Base-by-base conservation (phyloP, 495 filamentous ascomycete species). In the Amniculicola lignicola region DNA sequence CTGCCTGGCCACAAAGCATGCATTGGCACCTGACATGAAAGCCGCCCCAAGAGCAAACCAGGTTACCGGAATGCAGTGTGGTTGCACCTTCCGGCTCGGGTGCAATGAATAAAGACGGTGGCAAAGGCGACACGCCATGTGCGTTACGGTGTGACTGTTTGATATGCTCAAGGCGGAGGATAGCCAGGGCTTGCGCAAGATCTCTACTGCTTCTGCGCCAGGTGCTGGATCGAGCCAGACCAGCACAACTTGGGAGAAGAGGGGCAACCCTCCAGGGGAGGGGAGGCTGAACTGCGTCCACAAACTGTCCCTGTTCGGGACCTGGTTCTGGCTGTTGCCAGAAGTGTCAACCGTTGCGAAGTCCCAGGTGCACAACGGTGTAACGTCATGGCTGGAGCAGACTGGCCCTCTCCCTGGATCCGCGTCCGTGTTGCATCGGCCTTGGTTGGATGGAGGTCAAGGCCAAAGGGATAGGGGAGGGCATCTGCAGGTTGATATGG, bases 1-100 rank as follows among this genome's bases (percentile, higher is more conserved):
- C 46, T 11, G 21, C 12, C 16, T 21, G 27, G 15, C 11, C 23
- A 51, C 44, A 44, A 27, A 22, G 24, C 54, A 58, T 54, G 54
- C 50, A 53, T 40, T 57, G 39, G 47, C 59, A 56, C 59, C 45
- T 62, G 40, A 63, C 54, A 59, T 50, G n/a, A 54, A 59, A 49
- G 54, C 50, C 50, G 42, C 55, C 55, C 36, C 15, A 37, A 23
- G 48, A 49, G 54, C 46, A 59, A 55, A 57, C 60, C 60, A 14
- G 60, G 60, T 63, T 54, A 14, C 47, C 50, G 60, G 60, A 45
- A 46, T 51, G 37, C 10, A 12, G 35, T 52, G 38, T 40, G 43
- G 60, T 63, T 38, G 54, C 51, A 63, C 54, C 9, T 47, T 42
- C 45, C 33, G 42, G 43, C 43, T 31, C 19, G 50, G 35, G 21